A percentile compares a stretch with the other conserved stretches of the same genome.
Evolutionary conservation across 768 basidiomycete species (phyloP).

Genomic region (Kwoniella botswanensis): DNA sequence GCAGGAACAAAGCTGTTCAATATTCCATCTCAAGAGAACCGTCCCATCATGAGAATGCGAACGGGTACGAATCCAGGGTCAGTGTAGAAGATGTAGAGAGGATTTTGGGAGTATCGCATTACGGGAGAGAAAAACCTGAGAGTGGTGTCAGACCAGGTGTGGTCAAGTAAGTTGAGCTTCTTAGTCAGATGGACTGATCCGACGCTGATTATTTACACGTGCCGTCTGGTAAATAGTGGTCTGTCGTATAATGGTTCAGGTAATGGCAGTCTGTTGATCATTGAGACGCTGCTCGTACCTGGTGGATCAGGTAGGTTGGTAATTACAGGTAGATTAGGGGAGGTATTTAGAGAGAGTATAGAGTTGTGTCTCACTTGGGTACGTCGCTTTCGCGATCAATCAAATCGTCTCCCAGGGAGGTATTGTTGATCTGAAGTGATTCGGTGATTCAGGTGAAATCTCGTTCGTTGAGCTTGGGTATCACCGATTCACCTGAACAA

Average conservation of each 20-base stretch:
- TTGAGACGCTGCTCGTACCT: slow-evolving; percentile 80
- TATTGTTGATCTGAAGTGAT: background rate
- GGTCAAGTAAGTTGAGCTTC: slow-evolving; percentile 59
- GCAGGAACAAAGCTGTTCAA: slow-evolving; percentile 89
- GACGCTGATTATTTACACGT: too few species aligned
- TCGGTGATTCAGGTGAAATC: slow-evolving; percentile 62
- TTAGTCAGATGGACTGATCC: too few species aligned
- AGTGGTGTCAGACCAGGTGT: slow-evolving; percentile 75
- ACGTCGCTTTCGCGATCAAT: background rate
- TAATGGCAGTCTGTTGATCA: slow-evolving; percentile 64
- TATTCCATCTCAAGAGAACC: slow-evolving; percentile 70
- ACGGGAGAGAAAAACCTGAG: slow-evolving; percentile 68
- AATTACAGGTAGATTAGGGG: slow-evolving; percentile 82
- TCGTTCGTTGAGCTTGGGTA: slow-evolving; percentile 60
- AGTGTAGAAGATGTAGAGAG: slow-evolving; percentile 75
- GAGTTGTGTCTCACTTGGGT: slow-evolving; percentile 93
- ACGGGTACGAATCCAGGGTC: slow-evolving; percentile 68
- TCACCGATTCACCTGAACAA: slow-evolving; percentile 24
- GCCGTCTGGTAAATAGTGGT: slow-evolving; percentile 33
- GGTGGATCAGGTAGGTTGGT: slow-evolving; percentile 71
- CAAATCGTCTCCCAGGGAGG: too few species aligned
- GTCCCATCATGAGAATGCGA: slow-evolving; percentile 28
- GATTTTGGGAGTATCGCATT: slow-evolving; percentile 73
- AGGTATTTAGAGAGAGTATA: slow-evolving; percentile 90
- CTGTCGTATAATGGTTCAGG: slow-evolving; percentile 56